phyloP scores from a whole-genome alignment of 148 eudicot genomes.

The Diospyros lotus region DNA sequence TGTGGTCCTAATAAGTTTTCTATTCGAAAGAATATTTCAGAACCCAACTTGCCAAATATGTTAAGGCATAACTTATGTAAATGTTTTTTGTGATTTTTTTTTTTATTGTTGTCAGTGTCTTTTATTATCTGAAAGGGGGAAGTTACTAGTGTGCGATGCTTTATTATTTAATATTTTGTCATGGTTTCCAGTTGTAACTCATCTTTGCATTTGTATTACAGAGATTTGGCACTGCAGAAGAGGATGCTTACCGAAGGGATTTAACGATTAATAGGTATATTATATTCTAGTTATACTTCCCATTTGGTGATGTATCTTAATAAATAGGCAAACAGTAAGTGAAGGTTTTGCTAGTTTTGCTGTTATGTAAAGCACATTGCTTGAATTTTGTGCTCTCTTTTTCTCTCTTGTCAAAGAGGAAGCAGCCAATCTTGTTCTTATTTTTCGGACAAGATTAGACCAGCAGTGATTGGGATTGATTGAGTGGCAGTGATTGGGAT shows the following conservation, averaged over 20 bases:
- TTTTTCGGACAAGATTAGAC: too few species aligned
- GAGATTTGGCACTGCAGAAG: constrained; percentile 93
- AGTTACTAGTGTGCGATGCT: not conserved
- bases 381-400: not conserved
- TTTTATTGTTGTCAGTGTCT: not conserved
- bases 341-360: not conserved
- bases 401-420: not conserved
- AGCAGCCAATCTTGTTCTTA: too few species aligned
- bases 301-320: not conserved
- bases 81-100: not conserved
- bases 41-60: not conserved
- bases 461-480: too few species aligned
- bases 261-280: constrained; percentile 89
- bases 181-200: not conserved
- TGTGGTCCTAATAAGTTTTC: too few species aligned
- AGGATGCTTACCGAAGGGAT: constrained; percentile 97
- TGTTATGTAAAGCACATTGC: not conserved
- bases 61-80: not conserved
- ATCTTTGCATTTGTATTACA: constrained; percentile 26
- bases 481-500: too few species aligned
- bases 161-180: not conserved
- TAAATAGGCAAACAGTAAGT: not conserved
- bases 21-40: too few species aligned
- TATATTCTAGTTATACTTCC: not conserved
- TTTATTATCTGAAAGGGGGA: not conserved